Evolutionary conservation across 225 moss, liverwort and hornwort species (phyloP), one percentile per base, ranked within the genome.

Genomic region (Pleurozium schreberi): DNA sequence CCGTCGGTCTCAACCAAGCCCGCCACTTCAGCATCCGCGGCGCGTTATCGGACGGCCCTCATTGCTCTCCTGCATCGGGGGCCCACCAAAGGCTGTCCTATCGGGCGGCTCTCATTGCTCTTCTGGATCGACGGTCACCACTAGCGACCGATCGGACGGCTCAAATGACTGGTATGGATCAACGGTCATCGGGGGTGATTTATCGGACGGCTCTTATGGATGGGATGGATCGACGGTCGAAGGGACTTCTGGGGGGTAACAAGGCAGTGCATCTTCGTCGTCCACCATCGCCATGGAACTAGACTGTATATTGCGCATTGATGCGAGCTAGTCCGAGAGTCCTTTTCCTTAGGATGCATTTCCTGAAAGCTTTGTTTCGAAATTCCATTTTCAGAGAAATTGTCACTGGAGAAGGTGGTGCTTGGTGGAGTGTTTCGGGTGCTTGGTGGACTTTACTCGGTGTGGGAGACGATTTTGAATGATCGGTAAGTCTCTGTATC

Each of bases 21-120:
- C 78, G 71, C 89, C 80, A 77, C 77, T 78, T 84, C 84, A 86
- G 40, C 53, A 86, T 33, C 87, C 20, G 81, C 89, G 67, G 90
- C 90, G 87, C 87, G 78, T 19, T 62, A 90, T 90, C 87, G 87
- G 73, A 80, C 87, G 90, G 84, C n/a, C 71, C 15, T 13, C 28
- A 4, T 49, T 34, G 3, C 59, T 80, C 62, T 2, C 7, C 6
- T 14, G 30, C 25, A 10, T 53, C 84, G 26, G 4, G 60, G 34
- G 12, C 59, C 45, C 38, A 55, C 80, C 71, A 59, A 4, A 8
- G 49, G 75, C 50, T 19, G 82, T 58, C 77, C 3, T 28, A 90
- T 90, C 87, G 87, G 84, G 84, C 87, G 90, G 84, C 38, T 52
- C 15, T 17, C 42, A 28, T n/a, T 26, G 9, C 27, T 52, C 4